Evolutionary conservation across 1,139 yeast genomes (phyloP), one percentile per base, ranked within the genome.

Genomic region (Sugiyamaella paludigena): DNA sequence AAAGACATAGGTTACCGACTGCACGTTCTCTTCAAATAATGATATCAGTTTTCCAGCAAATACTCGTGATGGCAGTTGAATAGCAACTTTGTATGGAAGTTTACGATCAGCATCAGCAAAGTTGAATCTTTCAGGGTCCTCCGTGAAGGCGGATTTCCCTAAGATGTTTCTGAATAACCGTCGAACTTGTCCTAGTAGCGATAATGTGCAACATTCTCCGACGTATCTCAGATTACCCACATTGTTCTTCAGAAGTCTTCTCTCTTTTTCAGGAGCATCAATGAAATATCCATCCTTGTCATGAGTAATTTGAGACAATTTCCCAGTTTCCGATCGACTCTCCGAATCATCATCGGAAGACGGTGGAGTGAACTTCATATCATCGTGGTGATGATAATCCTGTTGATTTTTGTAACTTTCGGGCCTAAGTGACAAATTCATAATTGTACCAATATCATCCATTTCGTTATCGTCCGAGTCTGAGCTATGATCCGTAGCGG

Each of bases 1-100:
- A 50, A 74, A 59, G 3, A 74, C 62, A 46, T 71, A 73, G 44
- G 65, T 63, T 10, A 65, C 53, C 35, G 68, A 68, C 53, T 73
- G 75, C 16, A 72, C 61, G 50, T 72, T 68, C 40, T 62, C 61
- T 36, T 64, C 61, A 51, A 67, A 74, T 1, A 64, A 56, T 8
- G 60, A 55, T n/a, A 72, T 54, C 9, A 71, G 58, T 30, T 61
- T 63, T 24, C 58, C 59, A 0, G 71, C 57, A 43, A 68, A 62
- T 2, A 45, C 27, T 30, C 59, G 48, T 3, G 64, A 60, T 4
- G 76, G 72, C 24, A 75, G 56, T 36, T 60, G 64, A 4, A 58
- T 51, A 1, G 64, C 61, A 1, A 49, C 45, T 4, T 55, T 53
- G 3, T 57, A 54, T 1, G 57, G 48, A 7, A 55, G 47, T 37